A percentile compares a stretch with the other conserved stretches of the same genome.
Conservation (phyloP, 129 eudicot genomes). For the Saussurea involucrata region DNA sequence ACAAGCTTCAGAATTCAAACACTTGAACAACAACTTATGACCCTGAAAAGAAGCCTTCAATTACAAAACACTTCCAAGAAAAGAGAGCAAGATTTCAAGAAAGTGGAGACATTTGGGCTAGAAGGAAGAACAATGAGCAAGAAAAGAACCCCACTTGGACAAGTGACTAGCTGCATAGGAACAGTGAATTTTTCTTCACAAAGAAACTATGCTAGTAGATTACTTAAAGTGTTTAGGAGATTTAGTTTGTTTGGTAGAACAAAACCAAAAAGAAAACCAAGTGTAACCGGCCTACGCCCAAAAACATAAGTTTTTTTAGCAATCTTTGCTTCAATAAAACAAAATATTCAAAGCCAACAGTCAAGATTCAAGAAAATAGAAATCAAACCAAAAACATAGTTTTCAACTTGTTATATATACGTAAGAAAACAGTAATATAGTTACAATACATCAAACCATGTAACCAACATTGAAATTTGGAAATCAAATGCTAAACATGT, state of each 20-base stretch:
- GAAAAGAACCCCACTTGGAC: slow-evolving; percentile 53
- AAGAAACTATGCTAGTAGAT: slow-evolving; percentile 55
- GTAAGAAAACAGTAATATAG: not conserved
- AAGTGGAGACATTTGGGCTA: slow-evolving; percentile 33
- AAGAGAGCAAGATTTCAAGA: slow-evolving; percentile 22
- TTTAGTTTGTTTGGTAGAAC: slow-evolving; percentile 62
- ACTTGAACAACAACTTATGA: slow-evolving; percentile 68
- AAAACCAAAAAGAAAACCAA: slow-evolving; percentile 48
- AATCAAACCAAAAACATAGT: slow-evolving; percentile 4
- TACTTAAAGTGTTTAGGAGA: slow-evolving; percentile 60
- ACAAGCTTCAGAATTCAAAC: slow-evolving; percentile 87
- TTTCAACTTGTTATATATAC: slow-evolving; percentile 16
- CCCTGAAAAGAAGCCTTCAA: slow-evolving; percentile 65
- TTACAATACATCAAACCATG: slow-evolving; percentile 25
- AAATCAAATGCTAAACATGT: slow-evolving; percentile 4
- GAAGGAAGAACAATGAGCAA: slow-evolving; percentile 62
- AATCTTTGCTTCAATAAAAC: not conserved
- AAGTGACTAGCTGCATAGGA: slow-evolving; percentile 75
- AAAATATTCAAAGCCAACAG: not conserved
- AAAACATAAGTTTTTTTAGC: slow-evolving; percentile 3
- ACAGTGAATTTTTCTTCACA: slow-evolving; percentile 71
- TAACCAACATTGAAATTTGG: not conserved
- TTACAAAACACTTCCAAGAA: slow-evolving; percentile 45
- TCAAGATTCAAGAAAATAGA: not conserved
- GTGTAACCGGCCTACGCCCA: slow-evolving; percentile 21